phyloP scores from a whole-genome alignment of 2,329 filamentous ascomycete genomes.

The Exophiala spinifera region DNA sequence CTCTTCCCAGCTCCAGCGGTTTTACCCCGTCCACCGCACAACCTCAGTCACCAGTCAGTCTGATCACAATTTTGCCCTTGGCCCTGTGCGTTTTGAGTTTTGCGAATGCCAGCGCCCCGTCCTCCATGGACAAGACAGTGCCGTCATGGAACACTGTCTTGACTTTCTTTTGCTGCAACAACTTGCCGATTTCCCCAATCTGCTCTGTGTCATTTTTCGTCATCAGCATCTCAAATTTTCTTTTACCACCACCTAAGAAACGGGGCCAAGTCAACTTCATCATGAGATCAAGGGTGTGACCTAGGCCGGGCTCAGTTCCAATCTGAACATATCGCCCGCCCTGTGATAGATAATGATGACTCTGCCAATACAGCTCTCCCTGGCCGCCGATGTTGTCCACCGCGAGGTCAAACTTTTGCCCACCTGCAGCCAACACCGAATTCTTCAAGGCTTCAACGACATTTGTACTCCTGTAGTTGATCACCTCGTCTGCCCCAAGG shows the following conservation, averaged over 20 bases:
- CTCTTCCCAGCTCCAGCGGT: too few relatives aligned
- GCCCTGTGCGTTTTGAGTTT: too few relatives aligned
- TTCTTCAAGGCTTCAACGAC: slow-evolving; percentile 47
- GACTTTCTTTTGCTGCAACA: slow-evolving; percentile 58
- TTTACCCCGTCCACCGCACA: too few relatives aligned
- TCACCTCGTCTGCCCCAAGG: slow-evolving; percentile 61
- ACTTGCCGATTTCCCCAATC: slow-evolving; percentile 49
- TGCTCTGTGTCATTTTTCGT: slow-evolving; percentile 29
- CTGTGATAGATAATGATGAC: not conserved
- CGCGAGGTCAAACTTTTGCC: slow-evolving; percentile 50
- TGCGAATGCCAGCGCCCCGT: too few relatives aligned
- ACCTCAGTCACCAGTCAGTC: too few relatives aligned
- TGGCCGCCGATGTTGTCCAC: slow-evolving; percentile 58
- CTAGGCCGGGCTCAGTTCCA: not conserved
- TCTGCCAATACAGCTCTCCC: slow-evolving; percentile 28
- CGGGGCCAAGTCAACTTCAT: not conserved
- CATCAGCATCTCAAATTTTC: not conserved
- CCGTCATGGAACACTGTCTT: too few relatives aligned
- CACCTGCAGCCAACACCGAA: slow-evolving; percentile 32
- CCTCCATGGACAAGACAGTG: too few relatives aligned
- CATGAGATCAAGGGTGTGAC: not conserved
- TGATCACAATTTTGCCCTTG: too few relatives aligned
- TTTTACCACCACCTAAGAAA: not conserved
- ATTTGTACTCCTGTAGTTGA: slow-evolving; percentile 56
- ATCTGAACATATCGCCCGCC: not conserved